Percentiles rank a stretch among this genome's conserved stretches.
phyloP scores from a whole-genome alignment of 805 yeast genomes.

The Priceomyces carsonii region DNA sequence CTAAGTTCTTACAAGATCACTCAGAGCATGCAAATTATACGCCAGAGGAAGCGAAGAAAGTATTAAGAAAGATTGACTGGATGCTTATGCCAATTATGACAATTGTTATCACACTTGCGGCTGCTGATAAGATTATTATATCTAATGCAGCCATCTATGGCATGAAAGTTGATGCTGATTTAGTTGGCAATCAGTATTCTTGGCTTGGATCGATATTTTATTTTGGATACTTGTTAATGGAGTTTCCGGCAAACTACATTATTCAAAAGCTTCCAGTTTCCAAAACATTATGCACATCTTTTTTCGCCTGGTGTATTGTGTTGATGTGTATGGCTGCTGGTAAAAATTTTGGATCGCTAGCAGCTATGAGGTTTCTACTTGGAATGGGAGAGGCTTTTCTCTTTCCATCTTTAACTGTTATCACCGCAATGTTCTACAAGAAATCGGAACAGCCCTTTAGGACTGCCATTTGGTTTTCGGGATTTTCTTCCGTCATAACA shows the following conservation, averaged over 20 bases:
- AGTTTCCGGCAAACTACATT: slow-evolving; percentile 16
- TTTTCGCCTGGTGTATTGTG: slow-evolving; percentile 22
- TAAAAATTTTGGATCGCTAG: slow-evolving; percentile 31
- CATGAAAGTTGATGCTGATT: slow-evolving; percentile 18
- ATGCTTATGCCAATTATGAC: no score
- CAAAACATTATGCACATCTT: slow-evolving; percentile 8
- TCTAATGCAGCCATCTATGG: slow-evolving; percentile 42
- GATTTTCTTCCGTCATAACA: slow-evolving; percentile 25
- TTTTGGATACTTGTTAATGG: slow-evolving; percentile 21
- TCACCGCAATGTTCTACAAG: slow-evolving; percentile 33
- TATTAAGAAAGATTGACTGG: slow-evolving; percentile 6
- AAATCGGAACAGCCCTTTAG: slow-evolving; percentile 32
- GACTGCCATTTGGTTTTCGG: slow-evolving; percentile 27
- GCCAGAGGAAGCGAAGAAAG: slow-evolving; percentile 4
- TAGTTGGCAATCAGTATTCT: slow-evolving; percentile 21
- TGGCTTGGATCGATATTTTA: slow-evolving; percentile 30
- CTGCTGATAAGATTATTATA: slow-evolving; percentile 36
- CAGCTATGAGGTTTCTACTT: slow-evolving; percentile 34
- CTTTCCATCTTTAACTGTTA: slow-evolving; percentile 32
- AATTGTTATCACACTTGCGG: no score
- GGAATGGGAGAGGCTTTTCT: slow-evolving; percentile 37
- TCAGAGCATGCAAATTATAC: slow-evolving; percentile 19
- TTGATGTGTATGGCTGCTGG: slow-evolving; percentile 28
- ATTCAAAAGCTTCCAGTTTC: slow-evolving; percentile 19
- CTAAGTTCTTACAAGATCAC: slow-evolving; percentile 18